Evolutionary conservation across 2,329 filamentous ascomycete genomes (phyloP).

Genomic region (Westerdykella sp.): DNA sequence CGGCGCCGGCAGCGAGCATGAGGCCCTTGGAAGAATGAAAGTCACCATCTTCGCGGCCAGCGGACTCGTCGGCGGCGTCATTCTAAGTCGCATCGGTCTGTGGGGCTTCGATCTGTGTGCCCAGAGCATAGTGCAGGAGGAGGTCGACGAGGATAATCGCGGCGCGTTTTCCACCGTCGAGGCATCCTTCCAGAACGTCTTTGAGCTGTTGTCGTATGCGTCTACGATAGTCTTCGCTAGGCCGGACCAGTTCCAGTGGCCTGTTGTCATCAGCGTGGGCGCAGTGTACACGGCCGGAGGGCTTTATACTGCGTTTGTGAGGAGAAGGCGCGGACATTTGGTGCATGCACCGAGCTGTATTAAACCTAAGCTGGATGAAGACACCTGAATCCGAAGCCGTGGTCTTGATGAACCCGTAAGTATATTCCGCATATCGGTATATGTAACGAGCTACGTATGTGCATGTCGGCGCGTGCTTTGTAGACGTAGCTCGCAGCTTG

Average conservation of each 20-base stretch:
- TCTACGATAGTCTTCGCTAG: slow-evolving; percentile 59
- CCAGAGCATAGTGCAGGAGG: slow-evolving; percentile 44
- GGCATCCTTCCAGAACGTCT: slow-evolving; percentile 60
- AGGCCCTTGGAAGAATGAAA: background rate
- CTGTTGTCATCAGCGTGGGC: slow-evolving; percentile 52
- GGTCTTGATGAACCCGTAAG: no score
- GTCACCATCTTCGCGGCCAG: slow-evolving; percentile 13
- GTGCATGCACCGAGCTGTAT: slow-evolving; percentile 42
- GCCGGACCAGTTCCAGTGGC: slow-evolving; percentile 60
- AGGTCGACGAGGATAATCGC: slow-evolving; percentile 40
- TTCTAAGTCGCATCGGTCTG: slow-evolving; percentile 39
- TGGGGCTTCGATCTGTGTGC: slow-evolving; percentile 46
- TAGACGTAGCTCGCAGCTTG: no score
- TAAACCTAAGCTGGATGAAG: slow-evolving; percentile 7
- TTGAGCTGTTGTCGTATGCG: slow-evolving; percentile 62
- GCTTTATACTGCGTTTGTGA: slow-evolving; percentile 53
- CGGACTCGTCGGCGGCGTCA: slow-evolving; percentile 36
- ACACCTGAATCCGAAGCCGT: slow-evolving; percentile 3
- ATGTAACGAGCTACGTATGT: no score
- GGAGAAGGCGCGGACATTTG: slow-evolving; percentile 54
- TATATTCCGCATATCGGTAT: no score
- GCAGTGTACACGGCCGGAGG: slow-evolving; percentile 47
- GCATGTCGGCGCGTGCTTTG: no score
- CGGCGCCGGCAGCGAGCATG: background rate
- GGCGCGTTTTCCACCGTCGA: slow-evolving; percentile 65